phyloP scores from a whole-genome alignment of 2,329 filamentous ascomycete genomes.

The Huntiella savannae region DNA sequence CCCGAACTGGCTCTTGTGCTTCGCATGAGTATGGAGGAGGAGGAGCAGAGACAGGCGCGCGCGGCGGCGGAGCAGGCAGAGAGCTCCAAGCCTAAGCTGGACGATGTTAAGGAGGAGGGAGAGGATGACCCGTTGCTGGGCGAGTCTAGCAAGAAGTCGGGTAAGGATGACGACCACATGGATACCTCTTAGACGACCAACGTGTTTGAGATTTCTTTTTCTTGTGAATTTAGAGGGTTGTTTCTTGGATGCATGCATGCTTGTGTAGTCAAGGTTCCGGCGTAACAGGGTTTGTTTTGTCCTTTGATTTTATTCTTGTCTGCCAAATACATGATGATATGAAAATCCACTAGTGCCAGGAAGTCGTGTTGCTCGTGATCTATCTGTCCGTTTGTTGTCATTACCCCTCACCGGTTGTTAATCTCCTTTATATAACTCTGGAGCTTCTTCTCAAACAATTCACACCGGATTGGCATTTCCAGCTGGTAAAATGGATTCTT shows the following conservation, averaged over 20 bases:
- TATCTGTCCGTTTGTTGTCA: not conserved
- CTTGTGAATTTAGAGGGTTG: too few relatives aligned
- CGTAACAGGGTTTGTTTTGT: not conserved
- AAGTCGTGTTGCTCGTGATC: too few relatives aligned
- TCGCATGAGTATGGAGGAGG: slow-evolving; percentile 95
- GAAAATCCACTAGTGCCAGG: too few relatives aligned
- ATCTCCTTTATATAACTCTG: slow-evolving; percentile 60
- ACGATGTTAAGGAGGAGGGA: slow-evolving; percentile 64
- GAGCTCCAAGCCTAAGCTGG: slow-evolving; percentile 53
- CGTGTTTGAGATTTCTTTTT: too few relatives aligned
- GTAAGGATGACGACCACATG: slow-evolving; percentile 58
- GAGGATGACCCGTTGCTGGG: slow-evolving; percentile 30
- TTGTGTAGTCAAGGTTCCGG: too few relatives aligned
- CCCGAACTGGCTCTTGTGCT: slow-evolving; percentile 86
- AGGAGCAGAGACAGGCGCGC: slow-evolving; percentile 70
- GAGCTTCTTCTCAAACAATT: slow-evolving; percentile 80
- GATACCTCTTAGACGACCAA: slow-evolving; percentile 48
- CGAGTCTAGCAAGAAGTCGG: slow-evolving; percentile 24
- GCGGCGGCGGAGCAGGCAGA: slow-evolving; percentile 46
- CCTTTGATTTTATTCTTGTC: not conserved
- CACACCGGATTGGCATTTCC: slow-evolving; percentile 92
- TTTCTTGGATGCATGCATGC: too few relatives aligned
- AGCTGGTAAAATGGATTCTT: slow-evolving; percentile 98
- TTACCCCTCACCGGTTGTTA: slow-evolving; percentile 29
- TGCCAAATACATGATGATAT: too few relatives aligned